These are phyloP conservation scores for Furculomyces boomerangus DNA, from an alignment of 371 early-diverging fungal species.

Conservation along the genomic window DNA sequence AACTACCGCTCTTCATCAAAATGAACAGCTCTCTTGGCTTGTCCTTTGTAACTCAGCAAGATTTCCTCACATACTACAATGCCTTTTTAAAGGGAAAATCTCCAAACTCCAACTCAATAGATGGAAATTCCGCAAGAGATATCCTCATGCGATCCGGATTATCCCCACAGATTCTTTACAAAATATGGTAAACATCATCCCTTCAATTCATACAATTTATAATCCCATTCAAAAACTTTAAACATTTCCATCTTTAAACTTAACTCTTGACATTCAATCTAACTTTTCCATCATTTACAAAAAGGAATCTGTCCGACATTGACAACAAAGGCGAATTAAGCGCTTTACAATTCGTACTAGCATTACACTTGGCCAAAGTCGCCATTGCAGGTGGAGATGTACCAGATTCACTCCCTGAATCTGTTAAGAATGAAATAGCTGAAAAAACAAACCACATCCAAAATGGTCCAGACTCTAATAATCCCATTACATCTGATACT, in stretches of 20 bases:
- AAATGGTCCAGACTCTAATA: too few relatives aligned
- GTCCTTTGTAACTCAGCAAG: neutral
- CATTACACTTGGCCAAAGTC: conserved; percentile 33
- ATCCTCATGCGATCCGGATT: conserved; percentile 1
- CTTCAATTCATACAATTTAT: neutral
- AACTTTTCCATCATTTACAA: neutral
- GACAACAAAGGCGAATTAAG: conserved; percentile 18
- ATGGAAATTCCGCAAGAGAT: neutral
- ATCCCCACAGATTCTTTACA: neutral
- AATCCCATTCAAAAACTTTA: too few relatives aligned
- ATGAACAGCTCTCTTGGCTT: too few relatives aligned
- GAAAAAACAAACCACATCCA: too few relatives aligned
- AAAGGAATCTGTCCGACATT: conserved; percentile 27
- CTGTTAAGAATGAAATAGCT: conserved; percentile 20
- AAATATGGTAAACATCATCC: conserved; percentile 1
- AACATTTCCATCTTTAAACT: too few relatives aligned
- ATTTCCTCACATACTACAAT: neutral
- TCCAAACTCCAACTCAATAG: neutral
- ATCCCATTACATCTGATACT: too few relatives aligned
- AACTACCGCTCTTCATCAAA: too few relatives aligned
- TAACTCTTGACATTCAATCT: too few relatives aligned
- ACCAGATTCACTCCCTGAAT: conserved; percentile 26
- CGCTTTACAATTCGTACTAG: conserved; percentile 34
- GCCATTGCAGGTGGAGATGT: conserved; percentile 14
- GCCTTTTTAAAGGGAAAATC: neutral